These are phyloP conservation scores for Coprinopsis marcescibilis DNA, from an alignment of 768 basidiomycete species.

Conservation along the genomic window DNA sequence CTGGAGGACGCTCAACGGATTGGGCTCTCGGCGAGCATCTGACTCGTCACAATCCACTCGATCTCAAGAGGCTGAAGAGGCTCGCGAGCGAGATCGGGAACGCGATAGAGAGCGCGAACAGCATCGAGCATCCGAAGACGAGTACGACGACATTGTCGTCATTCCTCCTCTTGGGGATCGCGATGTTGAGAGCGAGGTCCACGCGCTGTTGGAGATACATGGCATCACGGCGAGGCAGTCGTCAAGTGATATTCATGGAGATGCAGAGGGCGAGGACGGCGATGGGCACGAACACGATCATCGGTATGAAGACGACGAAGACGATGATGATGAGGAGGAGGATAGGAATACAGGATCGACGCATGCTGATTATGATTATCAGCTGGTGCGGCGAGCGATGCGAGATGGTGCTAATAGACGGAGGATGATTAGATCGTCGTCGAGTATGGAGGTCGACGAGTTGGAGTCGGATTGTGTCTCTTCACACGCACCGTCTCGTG, in stretches of 20 bases:
- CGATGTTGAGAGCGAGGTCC: conserved; percentile 50
- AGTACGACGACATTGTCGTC: conserved; percentile 43
- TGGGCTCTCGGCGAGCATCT: conserved; percentile 2
- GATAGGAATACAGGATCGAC: conserved; percentile 26
- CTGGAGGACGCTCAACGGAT: conserved; percentile 33
- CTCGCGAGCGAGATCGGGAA: conserved; percentile 11
- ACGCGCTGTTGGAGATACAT: conserved; percentile 47
- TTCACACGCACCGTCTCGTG: conserved; percentile 30
- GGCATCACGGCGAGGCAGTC: conserved; percentile 32
- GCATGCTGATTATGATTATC: conserved; percentile 26
- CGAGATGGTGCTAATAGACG: no score
- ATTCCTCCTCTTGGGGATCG: conserved; percentile 52
- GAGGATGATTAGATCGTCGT: conserved; percentile 6
- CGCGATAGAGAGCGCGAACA: conserved; percentile 20
- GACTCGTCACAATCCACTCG: not conserved
- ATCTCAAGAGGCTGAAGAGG: not conserved
- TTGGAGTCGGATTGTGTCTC: conserved; percentile 51
- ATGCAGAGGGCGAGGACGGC: conserved; percentile 10
- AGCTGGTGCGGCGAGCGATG: conserved; percentile 10
- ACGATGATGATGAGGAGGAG: conserved; percentile 12
- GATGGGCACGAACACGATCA: conserved; percentile 15
- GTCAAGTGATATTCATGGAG: conserved; percentile 11
- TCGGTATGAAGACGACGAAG: conserved; percentile 19
- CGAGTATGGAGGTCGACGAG: conserved; percentile 40
- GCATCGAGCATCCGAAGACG: conserved; percentile 10